A percentile compares a stretch with the other conserved stretches of the same genome.
Evolutionary conservation across 176 grass and related monocot genomes (phyloP).

Genomic region (Areca catechu): DNA sequence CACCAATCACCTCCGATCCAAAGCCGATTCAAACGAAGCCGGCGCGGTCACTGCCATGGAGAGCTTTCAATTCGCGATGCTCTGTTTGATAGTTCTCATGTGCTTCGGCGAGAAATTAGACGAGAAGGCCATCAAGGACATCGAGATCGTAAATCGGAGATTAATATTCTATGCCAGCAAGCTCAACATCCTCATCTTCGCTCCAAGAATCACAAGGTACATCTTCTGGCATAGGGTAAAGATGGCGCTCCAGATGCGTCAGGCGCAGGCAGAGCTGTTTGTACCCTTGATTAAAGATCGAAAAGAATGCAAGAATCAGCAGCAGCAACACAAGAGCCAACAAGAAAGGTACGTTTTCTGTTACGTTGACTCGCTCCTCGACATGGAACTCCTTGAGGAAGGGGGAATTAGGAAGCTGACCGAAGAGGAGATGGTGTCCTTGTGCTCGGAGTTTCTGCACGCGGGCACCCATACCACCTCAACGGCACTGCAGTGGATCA

Average conservation of each 20-base stretch:
- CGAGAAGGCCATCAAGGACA: too few species aligned
- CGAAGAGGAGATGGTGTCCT: conserved; percentile 20
- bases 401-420: conserved; percentile 21
- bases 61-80: conserved; percentile 35
- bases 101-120: too few species aligned
- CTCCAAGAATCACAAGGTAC: conserved; percentile 33
- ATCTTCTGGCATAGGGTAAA: conserved; percentile 30
- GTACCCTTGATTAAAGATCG: conserved; percentile 19
- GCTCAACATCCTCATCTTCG: conserved; percentile 42
- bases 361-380: conserved; percentile 40
- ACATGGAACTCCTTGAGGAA: conserved; percentile 21
- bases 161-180: background rate
- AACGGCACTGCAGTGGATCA: too few species aligned
- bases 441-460: conserved; percentile 53
- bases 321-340: background rate
- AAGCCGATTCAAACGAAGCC: background rate
- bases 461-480: conserved; percentile 31
- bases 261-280: conserved; percentile 32
- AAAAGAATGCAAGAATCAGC: background rate
- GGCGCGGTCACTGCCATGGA: conserved; percentile 19
- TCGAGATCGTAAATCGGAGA: conserved; percentile 14
- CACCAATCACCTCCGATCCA: background rate
- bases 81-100: conserved; percentile 50
- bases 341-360: background rate
- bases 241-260: background rate